A percentile compares a stretch with the other conserved stretches of the same genome.
Evolutionary conservation across 2,329 filamentous ascomycete genomes (phyloP).

Genomic region (Alternaria novae-zelandiae): DNA sequence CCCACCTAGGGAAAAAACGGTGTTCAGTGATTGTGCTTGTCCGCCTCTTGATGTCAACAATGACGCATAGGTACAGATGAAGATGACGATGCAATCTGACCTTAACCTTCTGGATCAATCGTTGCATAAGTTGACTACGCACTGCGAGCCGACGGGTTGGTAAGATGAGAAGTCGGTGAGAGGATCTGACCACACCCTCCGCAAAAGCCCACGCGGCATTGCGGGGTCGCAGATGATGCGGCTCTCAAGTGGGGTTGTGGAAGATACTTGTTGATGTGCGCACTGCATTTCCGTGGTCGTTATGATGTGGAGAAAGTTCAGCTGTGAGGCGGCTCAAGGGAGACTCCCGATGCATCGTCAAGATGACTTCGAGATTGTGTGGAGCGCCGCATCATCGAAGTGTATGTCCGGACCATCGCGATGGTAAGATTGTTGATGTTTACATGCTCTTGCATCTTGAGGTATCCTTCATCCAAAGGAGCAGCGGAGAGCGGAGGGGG

Average conservation of each 20-base stretch:
- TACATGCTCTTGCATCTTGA: background rate
- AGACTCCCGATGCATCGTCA: background rate
- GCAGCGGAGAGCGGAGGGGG: background rate
- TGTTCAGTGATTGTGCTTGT: background rate
- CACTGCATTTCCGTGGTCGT: background rate
- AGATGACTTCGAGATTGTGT: background rate
- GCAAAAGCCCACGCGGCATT: background rate
- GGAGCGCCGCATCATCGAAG: background rate
- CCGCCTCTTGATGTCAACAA: background rate
- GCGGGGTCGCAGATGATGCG: slow-evolving; percentile 7
- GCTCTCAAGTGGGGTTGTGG: slow-evolving; percentile 1
- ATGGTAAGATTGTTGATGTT: background rate
- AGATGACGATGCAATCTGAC: background rate
- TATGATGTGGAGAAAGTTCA: background rate
- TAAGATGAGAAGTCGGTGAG: slow-evolving; percentile 6
- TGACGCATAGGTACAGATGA: background rate
- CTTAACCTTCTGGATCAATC: background rate
- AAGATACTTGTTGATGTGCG: slow-evolving; percentile 1
- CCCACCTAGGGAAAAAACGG: background rate
- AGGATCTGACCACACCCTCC: slow-evolving; percentile 4
- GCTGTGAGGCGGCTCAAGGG: background rate
- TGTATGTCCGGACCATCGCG: background rate
- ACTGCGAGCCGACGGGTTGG: background rate
- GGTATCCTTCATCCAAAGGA: background rate
- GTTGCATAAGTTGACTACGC: background rate